Base-by-base conservation (phyloP, 129 eudicot species). In the Sambucus nigra region DNA sequence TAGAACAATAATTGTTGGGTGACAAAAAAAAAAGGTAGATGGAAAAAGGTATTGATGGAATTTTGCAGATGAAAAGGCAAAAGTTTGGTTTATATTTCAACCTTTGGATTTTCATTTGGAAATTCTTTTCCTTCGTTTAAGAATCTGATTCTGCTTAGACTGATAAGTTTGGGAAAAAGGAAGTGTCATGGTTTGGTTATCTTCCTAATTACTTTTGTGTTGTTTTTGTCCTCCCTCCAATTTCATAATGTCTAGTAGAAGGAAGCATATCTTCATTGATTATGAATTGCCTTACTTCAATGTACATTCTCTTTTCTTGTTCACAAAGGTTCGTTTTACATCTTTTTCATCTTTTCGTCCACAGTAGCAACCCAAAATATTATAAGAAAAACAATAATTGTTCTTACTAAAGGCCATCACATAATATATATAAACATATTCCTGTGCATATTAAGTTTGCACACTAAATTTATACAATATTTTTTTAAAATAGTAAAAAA, bases 101-200 rank as follows among this genome's bases (percentile, higher is more conserved):
- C 48, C 19, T 42, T 55, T 32, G 26, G 46, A 48, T 29, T 33
- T 4, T 31, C 20, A 10, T 22, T 13, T 15, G 7, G 47, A 59
- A 18, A 25, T 59, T 45, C 18, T 63, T 53, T 25, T 53, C 27
- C 15, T 42, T 45, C 11, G 29, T 47, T 42, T 47, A 44, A 59
- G 83, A 71, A 72, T 72, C 67, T 70, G 64, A 63, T 76, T 67
- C 75, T 66, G 63, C 49, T 22, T 51, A 64, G 31, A 74, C 59
- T 55, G 47, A 64, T 54, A 55, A 67, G n/a, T 65, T 66, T 61
- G 51, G 42, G 32, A 54, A 44, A 55, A 18, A 52, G 62, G 69
- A 72, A 64, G 55, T 69, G 64, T 56, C 63, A 22, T 16, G 63
- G 39, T 62, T 47, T 68, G 65, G 79, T 71, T 64, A 51, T 59